Conservation (phyloP, 768 basidiomycete species). For the Suillus decipiens region DNA sequence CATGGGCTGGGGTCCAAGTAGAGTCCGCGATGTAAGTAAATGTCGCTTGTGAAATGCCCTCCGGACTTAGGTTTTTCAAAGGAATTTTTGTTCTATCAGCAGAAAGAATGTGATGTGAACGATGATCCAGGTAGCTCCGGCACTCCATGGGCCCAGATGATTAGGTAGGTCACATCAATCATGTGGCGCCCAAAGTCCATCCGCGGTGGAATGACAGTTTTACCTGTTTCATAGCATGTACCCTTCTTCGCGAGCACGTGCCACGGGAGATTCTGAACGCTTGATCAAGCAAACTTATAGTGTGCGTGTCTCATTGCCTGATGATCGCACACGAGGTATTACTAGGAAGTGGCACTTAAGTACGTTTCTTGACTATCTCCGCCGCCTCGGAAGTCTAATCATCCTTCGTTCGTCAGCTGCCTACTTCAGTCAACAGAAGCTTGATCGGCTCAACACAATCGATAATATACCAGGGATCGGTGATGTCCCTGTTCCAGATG, state of each 20-base stretch:
- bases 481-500: slow-evolving; percentile 68
- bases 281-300: slow-evolving; percentile 59
- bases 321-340: slow-evolving; percentile 42
- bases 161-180: slow-evolving; percentile 53
- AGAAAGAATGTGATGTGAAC: slow-evolving; percentile 45
- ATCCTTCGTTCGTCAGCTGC: slow-evolving; percentile 52
- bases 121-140: slow-evolving; percentile 47
- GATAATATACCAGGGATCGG: slow-evolving; percentile 69
- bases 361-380: slow-evolving; percentile 40
- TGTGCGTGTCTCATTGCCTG: slow-evolving; percentile 48
- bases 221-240: slow-evolving; percentile 31
- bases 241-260: slow-evolving; percentile 42
- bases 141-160: slow-evolving; percentile 76
- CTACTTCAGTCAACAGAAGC: slow-evolving; percentile 78
- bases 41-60: not conserved
- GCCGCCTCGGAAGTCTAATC: slow-evolving; percentile 17
- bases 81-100: slow-evolving; percentile 60
- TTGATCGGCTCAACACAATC: slow-evolving; percentile 71
- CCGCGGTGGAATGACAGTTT: slow-evolving; percentile 16
- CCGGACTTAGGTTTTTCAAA: slow-evolving; percentile 19
- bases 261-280: slow-evolving; percentile 40
- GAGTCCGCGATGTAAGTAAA: slow-evolving; percentile 51
- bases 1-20: slow-evolving; percentile 84
- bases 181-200: slow-evolving; percentile 24
- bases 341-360: slow-evolving; percentile 56